Conservation (phyloP, 2,329 filamentous ascomycete genomes). For the Colletotrichum neosansevieriae region DNA sequence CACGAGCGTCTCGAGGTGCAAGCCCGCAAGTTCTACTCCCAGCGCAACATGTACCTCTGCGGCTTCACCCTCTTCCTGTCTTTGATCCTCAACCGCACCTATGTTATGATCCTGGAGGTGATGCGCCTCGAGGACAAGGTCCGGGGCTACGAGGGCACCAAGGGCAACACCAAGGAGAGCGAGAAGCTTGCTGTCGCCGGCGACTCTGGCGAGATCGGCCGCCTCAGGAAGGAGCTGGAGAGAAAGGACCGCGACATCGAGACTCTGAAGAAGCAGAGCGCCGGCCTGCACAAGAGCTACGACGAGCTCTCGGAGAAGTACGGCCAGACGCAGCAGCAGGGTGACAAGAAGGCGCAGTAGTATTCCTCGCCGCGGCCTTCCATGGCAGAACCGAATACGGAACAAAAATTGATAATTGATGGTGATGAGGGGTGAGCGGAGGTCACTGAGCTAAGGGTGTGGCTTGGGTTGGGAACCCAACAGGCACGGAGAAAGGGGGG, state of each 20-base stretch:
- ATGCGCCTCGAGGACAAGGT: constrained; percentile 93
- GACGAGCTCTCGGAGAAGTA: constrained; percentile 87
- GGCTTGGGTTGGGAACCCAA: not conserved
- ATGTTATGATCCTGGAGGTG: constrained; percentile 94
- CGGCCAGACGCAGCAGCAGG: constrained; percentile 65
- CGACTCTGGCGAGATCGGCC: constrained; percentile 79
- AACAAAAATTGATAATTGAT: constrained; percentile 5
- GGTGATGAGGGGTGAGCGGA: not conserved
- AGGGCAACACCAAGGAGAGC: constrained; percentile 72
- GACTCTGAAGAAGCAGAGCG: constrained; percentile 91
- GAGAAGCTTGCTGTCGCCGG: constrained; percentile 80
- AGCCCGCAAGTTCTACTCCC: constrained; percentile 99
- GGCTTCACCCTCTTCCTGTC: constrained; percentile 99
- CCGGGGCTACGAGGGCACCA: constrained; percentile 77
- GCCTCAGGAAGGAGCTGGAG: constrained; percentile 77
- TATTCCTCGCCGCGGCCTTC: not conserved
- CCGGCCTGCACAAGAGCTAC: constrained; percentile 87
- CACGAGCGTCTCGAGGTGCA: constrained; percentile 98
- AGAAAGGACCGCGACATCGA: constrained; percentile 86
- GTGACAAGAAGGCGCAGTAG: constrained; percentile 70
- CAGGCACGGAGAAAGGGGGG: not conserved
- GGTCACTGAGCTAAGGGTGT: not conserved
- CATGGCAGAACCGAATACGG: too few species aligned
- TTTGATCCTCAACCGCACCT: constrained; percentile 98
- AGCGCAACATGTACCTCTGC: constrained; percentile 99